Conservation (phyloP, 1,284 basidiomycete genomes). For the Puccinia coronata region DNA sequence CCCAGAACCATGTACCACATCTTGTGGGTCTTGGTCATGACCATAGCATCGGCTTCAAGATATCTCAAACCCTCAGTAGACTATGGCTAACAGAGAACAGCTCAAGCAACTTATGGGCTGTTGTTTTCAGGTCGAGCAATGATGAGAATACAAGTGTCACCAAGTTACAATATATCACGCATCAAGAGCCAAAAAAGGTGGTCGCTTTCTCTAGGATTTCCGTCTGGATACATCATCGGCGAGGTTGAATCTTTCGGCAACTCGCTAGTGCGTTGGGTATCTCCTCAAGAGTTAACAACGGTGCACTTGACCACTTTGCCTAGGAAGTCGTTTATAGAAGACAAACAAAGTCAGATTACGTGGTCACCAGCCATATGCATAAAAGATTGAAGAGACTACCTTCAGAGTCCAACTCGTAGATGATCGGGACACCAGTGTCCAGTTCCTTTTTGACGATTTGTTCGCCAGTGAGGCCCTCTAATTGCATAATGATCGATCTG, state of each 20-base stretch:
- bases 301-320: conserved; percentile 40
- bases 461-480: conserved; percentile 59
- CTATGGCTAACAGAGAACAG: background rate
- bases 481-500: conserved; percentile 60
- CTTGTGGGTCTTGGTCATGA: too few species aligned
- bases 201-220: background rate
- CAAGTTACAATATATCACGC: background rate
- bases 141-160: background rate
- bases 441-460: conserved; percentile 61
- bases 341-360: background rate
- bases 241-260: background rate
- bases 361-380: background rate
- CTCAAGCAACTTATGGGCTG: too few species aligned
- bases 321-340: background rate
- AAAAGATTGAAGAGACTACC: conserved; percentile 50
- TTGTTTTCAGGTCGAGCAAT: background rate
- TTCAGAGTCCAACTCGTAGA: conserved; percentile 60
- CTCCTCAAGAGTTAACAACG: conserved; percentile 34
- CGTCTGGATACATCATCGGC: background rate
- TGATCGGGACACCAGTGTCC: conserved; percentile 61
- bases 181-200: background rate
- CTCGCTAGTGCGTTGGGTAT: background rate
- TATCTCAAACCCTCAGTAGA: background rate
- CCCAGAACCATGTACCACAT: too few species aligned
- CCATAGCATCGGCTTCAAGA: too few species aligned